These are phyloP conservation scores for Brassica napus DNA, from an alignment of 345 rosid species.

Conservation along the genomic window DNA sequence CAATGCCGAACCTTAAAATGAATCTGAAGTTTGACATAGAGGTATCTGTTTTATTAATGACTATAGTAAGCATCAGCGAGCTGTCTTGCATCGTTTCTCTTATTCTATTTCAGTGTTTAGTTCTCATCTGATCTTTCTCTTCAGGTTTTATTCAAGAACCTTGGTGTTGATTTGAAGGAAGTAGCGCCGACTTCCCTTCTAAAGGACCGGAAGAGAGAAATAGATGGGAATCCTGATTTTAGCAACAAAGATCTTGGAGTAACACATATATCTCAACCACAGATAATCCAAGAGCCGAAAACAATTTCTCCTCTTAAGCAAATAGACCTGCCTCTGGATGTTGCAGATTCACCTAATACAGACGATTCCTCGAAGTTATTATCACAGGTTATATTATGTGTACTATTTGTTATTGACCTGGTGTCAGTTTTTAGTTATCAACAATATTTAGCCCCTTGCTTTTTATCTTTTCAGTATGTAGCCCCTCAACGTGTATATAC, in stretches of 20 bases:
- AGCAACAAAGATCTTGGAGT: constrained; percentile 66
- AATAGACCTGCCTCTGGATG: constrained; percentile 56
- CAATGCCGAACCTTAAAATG: constrained; percentile 95
- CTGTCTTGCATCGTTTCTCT: background rate
- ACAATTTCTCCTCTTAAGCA: constrained; percentile 55
- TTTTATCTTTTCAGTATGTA: constrained; percentile 53
- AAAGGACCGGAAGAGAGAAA: constrained; percentile 76
- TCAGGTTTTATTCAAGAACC: constrained; percentile 78
- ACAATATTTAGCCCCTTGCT: background rate
- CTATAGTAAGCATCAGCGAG: background rate
- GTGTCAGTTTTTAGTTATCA: constrained; percentile 1
- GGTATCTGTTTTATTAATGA: constrained; percentile 42
- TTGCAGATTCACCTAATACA: constrained; percentile 47
- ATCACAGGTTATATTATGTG: constrained; percentile 62
- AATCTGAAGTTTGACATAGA: constrained; percentile 93
- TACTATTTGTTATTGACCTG: background rate
- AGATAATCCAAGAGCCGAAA: constrained; percentile 62
- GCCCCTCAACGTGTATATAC: constrained; percentile 65
- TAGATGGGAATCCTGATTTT: constrained; percentile 94
- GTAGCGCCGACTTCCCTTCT: constrained; percentile 74
- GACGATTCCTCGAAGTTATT: constrained; percentile 59
- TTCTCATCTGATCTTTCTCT: background rate
- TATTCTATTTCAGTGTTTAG: background rate
- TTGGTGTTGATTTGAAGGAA: constrained; percentile 76
- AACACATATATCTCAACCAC: constrained; percentile 49